Evolutionary conservation across 108 stramenopile genomes (phyloP).

Genomic region (Licmophora abbreviata): DNA sequence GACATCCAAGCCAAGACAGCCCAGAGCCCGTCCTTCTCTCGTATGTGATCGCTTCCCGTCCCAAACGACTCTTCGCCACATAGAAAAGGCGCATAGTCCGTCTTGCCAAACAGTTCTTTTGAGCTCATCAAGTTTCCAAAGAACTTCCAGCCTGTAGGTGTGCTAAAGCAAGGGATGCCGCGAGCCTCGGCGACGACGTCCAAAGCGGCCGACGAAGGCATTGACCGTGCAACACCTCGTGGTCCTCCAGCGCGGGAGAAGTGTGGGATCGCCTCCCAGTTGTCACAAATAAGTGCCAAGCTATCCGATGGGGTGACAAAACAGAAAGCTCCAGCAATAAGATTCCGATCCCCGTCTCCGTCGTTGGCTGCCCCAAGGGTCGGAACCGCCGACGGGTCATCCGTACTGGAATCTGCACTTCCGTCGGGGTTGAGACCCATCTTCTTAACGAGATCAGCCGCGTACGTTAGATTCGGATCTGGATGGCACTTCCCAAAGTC

Average conservation of each 20-base stretch:
- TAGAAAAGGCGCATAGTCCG: constrained; percentile 92
- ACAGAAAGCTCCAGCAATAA: constrained; percentile 93
- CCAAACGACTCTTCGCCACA: constrained; percentile 99
- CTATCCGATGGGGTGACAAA: constrained; percentile 99
- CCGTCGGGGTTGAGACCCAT: constrained; percentile 89
- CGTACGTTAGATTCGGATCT: constrained; percentile 98
- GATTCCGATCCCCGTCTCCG: constrained; percentile 98
- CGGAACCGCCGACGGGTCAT: constrained; percentile 27
- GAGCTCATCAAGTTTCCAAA: constrained; percentile 99
- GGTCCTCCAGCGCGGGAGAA: constrained; percentile 89
- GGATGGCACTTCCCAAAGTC: constrained; percentile 98
- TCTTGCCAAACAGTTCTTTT: constrained; percentile 76
- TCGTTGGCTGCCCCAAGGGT: constrained; percentile 97
- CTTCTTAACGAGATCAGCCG: constrained; percentile 83
- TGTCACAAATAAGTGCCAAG: constrained; percentile 95
- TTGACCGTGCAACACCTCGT: constrained; percentile 93
- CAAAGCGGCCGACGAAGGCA: constrained; percentile 96
- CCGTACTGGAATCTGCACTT: constrained; percentile 36
- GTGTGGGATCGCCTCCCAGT: constrained; percentile 91
- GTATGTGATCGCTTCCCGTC: constrained; percentile 95
- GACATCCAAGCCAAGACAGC: constrained; percentile 98
- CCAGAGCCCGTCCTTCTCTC: constrained; percentile 99
- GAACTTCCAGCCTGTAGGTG: constrained; percentile 99
- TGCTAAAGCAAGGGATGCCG: constrained; percentile 86
- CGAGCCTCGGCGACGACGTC: constrained; percentile 89